Evolutionary conservation across 2,329 filamentous ascomycete genomes (phyloP).

Genomic region (Truncatella angustata): DNA sequence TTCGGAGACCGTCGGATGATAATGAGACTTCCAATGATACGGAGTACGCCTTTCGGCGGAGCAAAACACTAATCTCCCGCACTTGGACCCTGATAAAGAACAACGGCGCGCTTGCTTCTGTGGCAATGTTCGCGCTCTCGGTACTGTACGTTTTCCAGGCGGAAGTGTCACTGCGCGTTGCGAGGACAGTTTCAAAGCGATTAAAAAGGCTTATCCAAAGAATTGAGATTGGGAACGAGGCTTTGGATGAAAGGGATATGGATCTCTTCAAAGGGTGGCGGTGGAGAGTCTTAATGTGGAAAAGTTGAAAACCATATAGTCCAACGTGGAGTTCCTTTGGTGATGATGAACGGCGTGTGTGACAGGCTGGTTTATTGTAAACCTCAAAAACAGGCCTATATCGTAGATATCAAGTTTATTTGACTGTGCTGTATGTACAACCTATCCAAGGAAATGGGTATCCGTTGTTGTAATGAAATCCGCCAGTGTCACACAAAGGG

Average conservation of each 20-base stretch:
- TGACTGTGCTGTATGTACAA: too few species aligned
- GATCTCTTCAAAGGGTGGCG: conserved; percentile 52
- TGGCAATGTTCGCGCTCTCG: conserved; percentile 55
- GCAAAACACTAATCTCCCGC: conserved; percentile 47
- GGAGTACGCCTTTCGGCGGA: conserved; percentile 55
- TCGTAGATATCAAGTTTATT: too few species aligned
- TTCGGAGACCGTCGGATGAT: conserved; percentile 41
- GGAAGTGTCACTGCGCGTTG: conserved; percentile 55
- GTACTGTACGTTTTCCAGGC: conserved; percentile 59
- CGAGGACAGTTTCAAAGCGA: conserved; percentile 48
- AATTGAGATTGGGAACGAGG: conserved; percentile 45
- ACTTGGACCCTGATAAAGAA: conserved; percentile 46
- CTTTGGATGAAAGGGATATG: conserved; percentile 47
- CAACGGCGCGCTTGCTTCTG: conserved; percentile 43
- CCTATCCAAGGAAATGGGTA: too few species aligned
- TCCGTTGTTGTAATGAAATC: too few species aligned
- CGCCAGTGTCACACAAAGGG: too few species aligned
- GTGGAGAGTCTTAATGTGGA: conserved; percentile 53
- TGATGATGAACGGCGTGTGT: background rate
- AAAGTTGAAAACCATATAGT: conserved; percentile 1
- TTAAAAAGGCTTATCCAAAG: conserved; percentile 46
- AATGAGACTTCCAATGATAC: conserved; percentile 47
- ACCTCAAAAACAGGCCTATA: too few species aligned
- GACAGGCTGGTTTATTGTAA: too few species aligned
- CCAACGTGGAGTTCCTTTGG: too few species aligned